Evolutionary conservation across 345 rosid species (phyloP).

Genomic region (Hibiscus trionum): DNA sequence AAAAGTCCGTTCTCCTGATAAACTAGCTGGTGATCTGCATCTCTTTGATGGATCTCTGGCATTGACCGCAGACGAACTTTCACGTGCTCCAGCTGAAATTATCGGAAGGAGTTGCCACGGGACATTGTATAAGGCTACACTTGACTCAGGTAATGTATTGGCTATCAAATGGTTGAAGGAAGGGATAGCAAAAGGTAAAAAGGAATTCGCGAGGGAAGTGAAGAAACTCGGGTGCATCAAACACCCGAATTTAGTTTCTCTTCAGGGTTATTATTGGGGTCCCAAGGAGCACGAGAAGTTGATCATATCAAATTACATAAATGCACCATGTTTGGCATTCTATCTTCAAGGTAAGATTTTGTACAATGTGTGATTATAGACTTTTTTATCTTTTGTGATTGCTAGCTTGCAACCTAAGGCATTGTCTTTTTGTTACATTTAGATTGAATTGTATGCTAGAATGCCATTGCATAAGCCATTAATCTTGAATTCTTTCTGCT

Average conservation of each 20-base stretch:
- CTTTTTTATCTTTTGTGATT: too few relatives aligned
- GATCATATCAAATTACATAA: slow-evolving; percentile 53
- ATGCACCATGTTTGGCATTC: slow-evolving; percentile 58
- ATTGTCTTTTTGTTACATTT: background rate
- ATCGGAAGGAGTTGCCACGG: slow-evolving; percentile 91
- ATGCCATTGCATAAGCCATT: too few relatives aligned
- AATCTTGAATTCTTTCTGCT: background rate
- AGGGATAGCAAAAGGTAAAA: slow-evolving; percentile 72
- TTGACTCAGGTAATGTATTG: slow-evolving; percentile 46
- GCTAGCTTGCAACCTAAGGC: too few relatives aligned
- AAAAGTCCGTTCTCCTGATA: slow-evolving; percentile 52
- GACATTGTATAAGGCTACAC: slow-evolving; percentile 59
- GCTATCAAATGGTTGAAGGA: slow-evolving; percentile 83
- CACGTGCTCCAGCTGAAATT: slow-evolving; percentile 79
- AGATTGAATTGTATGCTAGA: too few relatives aligned
- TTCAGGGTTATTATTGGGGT: slow-evolving; percentile 84
- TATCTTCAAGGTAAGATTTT: slow-evolving; percentile 63
- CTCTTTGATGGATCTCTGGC: slow-evolving; percentile 53
- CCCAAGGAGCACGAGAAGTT: slow-evolving; percentile 80
- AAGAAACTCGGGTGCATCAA: slow-evolving; percentile 79
- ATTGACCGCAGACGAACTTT: slow-evolving; percentile 74
- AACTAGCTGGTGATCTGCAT: slow-evolving; percentile 64
- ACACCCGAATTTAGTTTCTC: slow-evolving; percentile 78
- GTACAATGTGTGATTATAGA: too few relatives aligned
- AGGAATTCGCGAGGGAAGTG: slow-evolving; percentile 86